Conservation (phyloP, 148 eudicot species). For the Camellia lanceoleosa region DNA sequence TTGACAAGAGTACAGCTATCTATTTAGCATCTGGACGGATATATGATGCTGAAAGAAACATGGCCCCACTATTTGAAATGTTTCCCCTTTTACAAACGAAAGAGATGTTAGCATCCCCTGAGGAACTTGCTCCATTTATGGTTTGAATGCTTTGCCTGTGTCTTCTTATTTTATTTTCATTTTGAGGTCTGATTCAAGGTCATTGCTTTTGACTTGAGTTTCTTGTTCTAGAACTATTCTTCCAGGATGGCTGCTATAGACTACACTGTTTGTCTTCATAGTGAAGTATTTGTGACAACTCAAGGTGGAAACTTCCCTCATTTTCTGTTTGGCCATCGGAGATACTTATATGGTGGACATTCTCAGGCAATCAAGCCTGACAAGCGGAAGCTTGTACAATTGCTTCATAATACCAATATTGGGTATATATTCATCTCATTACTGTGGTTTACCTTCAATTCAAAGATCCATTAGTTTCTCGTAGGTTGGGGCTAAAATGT, state of each 20-base stretch:
- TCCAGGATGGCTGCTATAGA: constrained; percentile 99
- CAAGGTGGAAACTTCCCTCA: constrained; percentile 99
- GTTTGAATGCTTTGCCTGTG: constrained; percentile 29
- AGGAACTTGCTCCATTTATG: constrained; percentile 80
- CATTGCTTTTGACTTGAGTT: constrained; percentile 21
- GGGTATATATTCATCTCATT: constrained; percentile 51
- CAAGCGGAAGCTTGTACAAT: constrained; percentile 81
- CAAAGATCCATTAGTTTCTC: background rate
- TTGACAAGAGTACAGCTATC: constrained; percentile 73
- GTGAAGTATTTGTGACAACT: constrained; percentile 96
- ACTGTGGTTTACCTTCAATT: constrained; percentile 8
- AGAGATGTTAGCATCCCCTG: constrained; percentile 76
- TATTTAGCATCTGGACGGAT: constrained; percentile 94
- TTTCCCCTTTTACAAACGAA: constrained; percentile 94
- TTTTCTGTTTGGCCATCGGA: constrained; percentile 87
- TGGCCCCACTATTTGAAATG: constrained; percentile 92
- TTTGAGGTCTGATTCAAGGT: constrained; percentile 11
- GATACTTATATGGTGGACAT: constrained; percentile 90
- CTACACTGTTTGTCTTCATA: constrained; percentile 94
- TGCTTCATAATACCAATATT: constrained; percentile 73
- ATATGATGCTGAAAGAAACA: constrained; percentile 84
- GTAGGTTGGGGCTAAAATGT: background rate
- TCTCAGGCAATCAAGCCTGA: constrained; percentile 91
- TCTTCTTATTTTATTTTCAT: background rate
- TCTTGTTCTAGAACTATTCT: constrained; percentile 67